Percentiles rank a stretch among this genome's conserved stretches.
These are phyloP conservation scores for Pleurotus eryngii DNA, from an alignment of 768 basidiomycete genomes.

Conservation along the genomic window DNA sequence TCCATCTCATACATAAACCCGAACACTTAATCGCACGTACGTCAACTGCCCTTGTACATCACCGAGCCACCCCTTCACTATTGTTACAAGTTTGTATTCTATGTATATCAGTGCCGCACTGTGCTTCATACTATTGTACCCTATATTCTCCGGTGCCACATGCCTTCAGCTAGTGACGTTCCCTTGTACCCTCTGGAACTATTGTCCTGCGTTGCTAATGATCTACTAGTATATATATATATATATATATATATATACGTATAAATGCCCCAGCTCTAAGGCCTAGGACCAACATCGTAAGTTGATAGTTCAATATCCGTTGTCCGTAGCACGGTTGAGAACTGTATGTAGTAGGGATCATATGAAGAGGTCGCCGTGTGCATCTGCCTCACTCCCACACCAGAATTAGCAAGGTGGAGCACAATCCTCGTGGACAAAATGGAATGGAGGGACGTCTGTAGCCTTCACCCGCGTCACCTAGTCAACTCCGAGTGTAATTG, in stretches of 20 bases:
- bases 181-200: too few species aligned
- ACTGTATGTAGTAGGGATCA: background rate
- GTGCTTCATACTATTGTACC: too few species aligned
- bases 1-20: background rate
- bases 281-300: too few species aligned
- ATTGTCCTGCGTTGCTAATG: too few species aligned
- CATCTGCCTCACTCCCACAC: background rate
- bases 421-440: slow-evolving; percentile 3
- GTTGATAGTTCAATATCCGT: slow-evolving; percentile 1
- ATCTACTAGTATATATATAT: too few species aligned
- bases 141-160: too few species aligned
- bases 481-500: too few species aligned
- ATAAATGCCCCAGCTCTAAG: too few species aligned
- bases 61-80: background rate
- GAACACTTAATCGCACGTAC: background rate
- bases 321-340: background rate
- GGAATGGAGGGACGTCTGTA: slow-evolving; percentile 4
- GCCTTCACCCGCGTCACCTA: background rate
- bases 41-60: background rate
- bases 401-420: slow-evolving; percentile 1
- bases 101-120: too few species aligned
- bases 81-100: too few species aligned
- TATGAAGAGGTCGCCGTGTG: slow-evolving; percentile 1
- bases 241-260: too few species aligned
- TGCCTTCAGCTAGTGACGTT: too few species aligned